A percentile compares a stretch with the other conserved stretches of the same genome.
phyloP scores from a whole-genome alignment of 352 stramenopile genomes.

The Globisporangium iwayamae region DNA sequence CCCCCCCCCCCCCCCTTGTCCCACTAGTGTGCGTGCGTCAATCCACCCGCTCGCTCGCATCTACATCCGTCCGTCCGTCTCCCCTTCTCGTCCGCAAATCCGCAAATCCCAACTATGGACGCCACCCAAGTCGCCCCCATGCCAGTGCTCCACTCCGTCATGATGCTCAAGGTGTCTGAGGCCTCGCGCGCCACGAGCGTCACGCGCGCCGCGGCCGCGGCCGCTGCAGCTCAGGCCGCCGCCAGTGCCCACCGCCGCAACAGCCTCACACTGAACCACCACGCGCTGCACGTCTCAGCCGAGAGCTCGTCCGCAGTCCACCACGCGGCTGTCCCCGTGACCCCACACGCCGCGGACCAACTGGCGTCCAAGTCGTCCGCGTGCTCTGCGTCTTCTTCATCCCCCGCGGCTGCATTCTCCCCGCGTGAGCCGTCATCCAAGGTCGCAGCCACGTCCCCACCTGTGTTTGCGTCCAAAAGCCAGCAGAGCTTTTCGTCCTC shows the following conservation, averaged over 20 bases:
- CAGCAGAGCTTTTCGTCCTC: slow-evolving; percentile 1
- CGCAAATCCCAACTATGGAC: slow-evolving; percentile 27
- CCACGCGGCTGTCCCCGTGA: slow-evolving; percentile 31
- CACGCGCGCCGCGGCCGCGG: slow-evolving; percentile 15
- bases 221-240: slow-evolving; percentile 18
- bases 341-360: slow-evolving; percentile 29
- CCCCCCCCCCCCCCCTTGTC: not conserved
- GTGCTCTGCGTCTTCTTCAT: not conserved
- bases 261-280: slow-evolving; percentile 43
- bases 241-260: slow-evolving; percentile 26
- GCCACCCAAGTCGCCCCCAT: slow-evolving; percentile 24
- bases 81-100: not conserved
- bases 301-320: slow-evolving; percentile 19
- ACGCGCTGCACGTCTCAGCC: slow-evolving; percentile 20
- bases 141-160: slow-evolving; percentile 20
- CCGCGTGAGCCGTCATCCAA: slow-evolving; percentile 54
- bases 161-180: slow-evolving; percentile 21
- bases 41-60: slow-evolving; percentile 7
- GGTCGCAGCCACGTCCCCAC: slow-evolving; percentile 17
- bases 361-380: not conserved
- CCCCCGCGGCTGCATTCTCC: slow-evolving; percentile 33
- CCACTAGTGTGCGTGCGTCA: slow-evolving; percentile 11
- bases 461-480: slow-evolving; percentile 12
- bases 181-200: slow-evolving; percentile 18
- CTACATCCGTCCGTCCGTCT: slow-evolving; percentile 8